Base-by-base conservation (phyloP, 225 moss, liverwort and hornwort species). In the Climacium dendroides region DNA sequence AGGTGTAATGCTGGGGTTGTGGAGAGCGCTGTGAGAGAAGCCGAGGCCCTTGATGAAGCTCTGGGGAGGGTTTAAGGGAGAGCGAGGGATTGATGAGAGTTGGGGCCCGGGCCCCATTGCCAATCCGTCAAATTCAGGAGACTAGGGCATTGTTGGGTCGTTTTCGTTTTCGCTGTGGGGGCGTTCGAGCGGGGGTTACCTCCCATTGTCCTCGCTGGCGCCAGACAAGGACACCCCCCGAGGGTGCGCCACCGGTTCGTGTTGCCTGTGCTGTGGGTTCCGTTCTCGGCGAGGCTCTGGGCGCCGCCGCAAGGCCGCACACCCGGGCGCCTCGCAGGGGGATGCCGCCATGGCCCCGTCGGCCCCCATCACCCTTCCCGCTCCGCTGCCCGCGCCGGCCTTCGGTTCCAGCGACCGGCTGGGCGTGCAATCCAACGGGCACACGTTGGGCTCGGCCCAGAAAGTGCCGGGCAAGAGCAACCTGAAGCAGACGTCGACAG, bases 141-240 rank as follows among this genome's bases (percentile, higher is more conserved):
- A 63, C 52, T 35, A 85, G 87, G 80, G 78, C 78, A 24, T 83
- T 54, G 67, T 35, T 9, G 81, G 23, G 13, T 0, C 41, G 16
- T 29, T 80, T 78, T 39, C 7, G 55, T 57, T 37, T 57, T 78
- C 28, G 78, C 17, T 78, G 37, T 18, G 78, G 45, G 62, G 30
- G 69, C 45, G 82, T 39, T 71, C 25, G 87, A 74, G 88, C 66
- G 85, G 90, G 91, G 87, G 74, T 50, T 62, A 86, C 81, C 90
- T 91, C 90, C 80, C 80, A 35, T 85, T 91, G 88, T 94, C 94
- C 91, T 95, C 95, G 94, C 97, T 97, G 97, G 96, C 96, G 93
- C 90, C 94, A 89, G 96, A 94, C 91, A 96, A 93, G 96, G 93
- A 95, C 93, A 93, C 95, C 96, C 95, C 96, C 90, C 88, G 95